Evolutionary conservation across 768 basidiomycete genomes (phyloP).

Genomic region (Wakefieldia striispora): DNA sequence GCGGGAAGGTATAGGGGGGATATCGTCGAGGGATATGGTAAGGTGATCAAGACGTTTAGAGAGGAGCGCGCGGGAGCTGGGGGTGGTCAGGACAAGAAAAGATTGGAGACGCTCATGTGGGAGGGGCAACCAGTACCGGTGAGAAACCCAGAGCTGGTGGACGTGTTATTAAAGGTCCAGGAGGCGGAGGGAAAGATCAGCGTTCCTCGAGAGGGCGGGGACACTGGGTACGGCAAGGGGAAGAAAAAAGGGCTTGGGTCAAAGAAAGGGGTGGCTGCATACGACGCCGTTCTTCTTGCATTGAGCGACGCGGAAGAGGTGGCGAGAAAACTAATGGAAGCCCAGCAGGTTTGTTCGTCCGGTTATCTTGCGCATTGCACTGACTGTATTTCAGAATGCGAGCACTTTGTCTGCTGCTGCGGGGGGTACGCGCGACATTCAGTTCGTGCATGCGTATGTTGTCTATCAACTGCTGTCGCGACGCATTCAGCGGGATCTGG

Average conservation of each 20-base stretch:
- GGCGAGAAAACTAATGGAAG: slow-evolving; percentile 73
- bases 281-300: slow-evolving; percentile 80
- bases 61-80: slow-evolving; percentile 37
- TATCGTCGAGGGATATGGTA: slow-evolving; percentile 63
- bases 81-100: slow-evolving; percentile 45
- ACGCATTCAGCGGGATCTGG: slow-evolving; percentile 85
- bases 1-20: slow-evolving; percentile 53
- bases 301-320: slow-evolving; percentile 90
- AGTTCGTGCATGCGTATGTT: slow-evolving; percentile 85
- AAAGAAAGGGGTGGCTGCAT: slow-evolving; percentile 80
- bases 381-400: slow-evolving; percentile 36
- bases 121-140: slow-evolving; percentile 82
- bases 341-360: slow-evolving; percentile 63
- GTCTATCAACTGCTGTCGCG: slow-evolving; percentile 84
- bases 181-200: slow-evolving; percentile 64
- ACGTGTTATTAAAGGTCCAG: slow-evolving; percentile 80
- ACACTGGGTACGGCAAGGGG: slow-evolving; percentile 31
- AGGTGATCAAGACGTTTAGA: slow-evolving; percentile 50
- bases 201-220: slow-evolving; percentile 27
- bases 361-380: not conserved
- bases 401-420: slow-evolving; percentile 37
- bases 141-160: slow-evolving; percentile 88
- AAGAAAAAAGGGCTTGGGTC: slow-evolving; percentile 43
- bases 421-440: slow-evolving; percentile 63
- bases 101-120: slow-evolving; percentile 65